Percentiles rank a stretch among this genome's conserved stretches.
Conservation (phyloP, 352 stramenopile species). For the Lagenidium giganteum region DNA sequence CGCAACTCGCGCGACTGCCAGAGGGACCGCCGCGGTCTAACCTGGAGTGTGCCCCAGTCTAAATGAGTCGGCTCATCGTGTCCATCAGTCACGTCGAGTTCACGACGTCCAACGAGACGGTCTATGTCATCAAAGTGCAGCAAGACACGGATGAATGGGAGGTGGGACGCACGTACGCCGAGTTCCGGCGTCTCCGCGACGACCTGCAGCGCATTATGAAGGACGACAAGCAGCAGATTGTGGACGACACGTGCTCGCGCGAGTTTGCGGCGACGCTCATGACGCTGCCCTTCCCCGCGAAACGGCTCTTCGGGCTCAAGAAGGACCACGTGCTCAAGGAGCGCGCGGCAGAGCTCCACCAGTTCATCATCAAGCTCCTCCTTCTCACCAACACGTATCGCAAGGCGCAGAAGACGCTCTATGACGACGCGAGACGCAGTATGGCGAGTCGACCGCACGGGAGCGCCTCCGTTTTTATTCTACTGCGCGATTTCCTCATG, state of each 20-base stretch:
- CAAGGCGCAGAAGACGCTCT: constrained; percentile 63
- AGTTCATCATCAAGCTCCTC: constrained; percentile 70
- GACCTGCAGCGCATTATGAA: constrained; percentile 61
- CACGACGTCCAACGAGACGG: constrained; percentile 52
- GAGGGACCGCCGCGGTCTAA: too few relatives aligned
- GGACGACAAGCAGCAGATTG: constrained; percentile 37
- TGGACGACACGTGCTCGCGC: constrained; percentile 39
- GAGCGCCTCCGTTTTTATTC: constrained; percentile 56
- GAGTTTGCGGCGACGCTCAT: constrained; percentile 31
- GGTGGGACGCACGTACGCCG: constrained; percentile 60
- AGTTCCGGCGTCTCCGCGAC: constrained; percentile 69
- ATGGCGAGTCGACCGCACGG: constrained; percentile 29
- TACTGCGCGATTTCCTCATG: constrained; percentile 73
- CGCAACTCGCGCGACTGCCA: too few relatives aligned
- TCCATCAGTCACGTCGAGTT: constrained; percentile 77
- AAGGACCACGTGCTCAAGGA: constrained; percentile 73
- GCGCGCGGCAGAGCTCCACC: constrained; percentile 63
- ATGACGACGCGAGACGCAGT: constrained; percentile 21
- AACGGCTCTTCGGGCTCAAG: constrained; percentile 59
- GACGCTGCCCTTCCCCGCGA: constrained; percentile 46
- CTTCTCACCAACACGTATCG: constrained; percentile 70
- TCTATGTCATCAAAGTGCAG: constrained; percentile 75
- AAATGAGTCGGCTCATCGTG: constrained; percentile 72
- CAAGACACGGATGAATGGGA: constrained; percentile 71
- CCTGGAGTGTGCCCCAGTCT: too few relatives aligned